A percentile compares a stretch with the other conserved stretches of the same genome.
Evolutionary conservation across 139 green algal genomes (phyloP).

Genomic region (Desmodesmus armatus): DNA sequence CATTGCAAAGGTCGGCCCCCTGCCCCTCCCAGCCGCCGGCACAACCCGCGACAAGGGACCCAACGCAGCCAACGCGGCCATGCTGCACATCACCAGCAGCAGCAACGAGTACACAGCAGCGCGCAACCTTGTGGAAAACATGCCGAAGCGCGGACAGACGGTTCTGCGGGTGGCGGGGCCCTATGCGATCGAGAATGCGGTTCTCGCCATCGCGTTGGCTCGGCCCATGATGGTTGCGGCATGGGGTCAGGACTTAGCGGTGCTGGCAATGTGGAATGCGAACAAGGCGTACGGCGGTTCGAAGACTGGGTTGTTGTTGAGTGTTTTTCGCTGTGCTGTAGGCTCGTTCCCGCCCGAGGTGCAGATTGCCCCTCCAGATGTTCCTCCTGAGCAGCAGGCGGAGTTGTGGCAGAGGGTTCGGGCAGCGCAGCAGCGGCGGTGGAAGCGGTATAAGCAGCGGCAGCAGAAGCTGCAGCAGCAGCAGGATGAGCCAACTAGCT

Average conservation of each 20-base stretch:
- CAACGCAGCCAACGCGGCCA: background rate
- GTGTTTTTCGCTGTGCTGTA: slow-evolving; percentile 6
- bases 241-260: slow-evolving; percentile 24
- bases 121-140: slow-evolving; percentile 40
- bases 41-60: background rate
- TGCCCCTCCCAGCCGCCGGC: slow-evolving; percentile 12
- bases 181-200: slow-evolving; percentile 8
- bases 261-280: slow-evolving; percentile 6
- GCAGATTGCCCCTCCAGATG: background rate
- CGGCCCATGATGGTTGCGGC: slow-evolving; percentile 5
- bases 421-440: no score
- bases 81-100: slow-evolving; percentile 34
- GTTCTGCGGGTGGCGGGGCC: slow-evolving; percentile 18
- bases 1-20: background rate
- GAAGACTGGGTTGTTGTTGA: slow-evolving; percentile 18
- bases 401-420: no score
- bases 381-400: no score
- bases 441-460: no score
- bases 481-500: no score
- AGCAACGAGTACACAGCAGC: slow-evolving; percentile 27
- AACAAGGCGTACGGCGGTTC: background rate
- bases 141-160: slow-evolving; percentile 36
- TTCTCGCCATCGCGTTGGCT: slow-evolving; percentile 17
- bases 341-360: background rate
- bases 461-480: no score